Evolutionary conservation across 352 stramenopile species (phyloP).

Genomic region (Globisporangium paddicum): DNA sequence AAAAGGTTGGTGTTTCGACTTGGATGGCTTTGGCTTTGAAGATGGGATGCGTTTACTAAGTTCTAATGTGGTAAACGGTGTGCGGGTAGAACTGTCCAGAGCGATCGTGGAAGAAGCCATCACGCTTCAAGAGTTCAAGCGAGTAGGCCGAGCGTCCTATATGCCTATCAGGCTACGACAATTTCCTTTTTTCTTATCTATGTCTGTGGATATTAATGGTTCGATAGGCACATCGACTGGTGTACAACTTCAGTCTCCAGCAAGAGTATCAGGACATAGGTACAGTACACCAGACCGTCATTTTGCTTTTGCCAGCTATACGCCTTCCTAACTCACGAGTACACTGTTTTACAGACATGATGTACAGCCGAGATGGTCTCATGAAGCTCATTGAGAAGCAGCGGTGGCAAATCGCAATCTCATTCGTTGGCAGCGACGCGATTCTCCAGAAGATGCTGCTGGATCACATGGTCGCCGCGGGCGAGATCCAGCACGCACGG

Average conservation of each 20-base stretch:
- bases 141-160: slow-evolving; percentile 10
- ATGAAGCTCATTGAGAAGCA: slow-evolving; percentile 58
- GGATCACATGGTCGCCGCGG: slow-evolving; percentile 31
- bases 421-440: slow-evolving; percentile 52
- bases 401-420: slow-evolving; percentile 56
- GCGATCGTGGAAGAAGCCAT: slow-evolving; percentile 51
- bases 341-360: slow-evolving; percentile 22
- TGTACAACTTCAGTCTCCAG: slow-evolving; percentile 49
- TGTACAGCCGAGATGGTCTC: slow-evolving; percentile 58
- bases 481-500: slow-evolving; percentile 25
- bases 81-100: slow-evolving; percentile 22
- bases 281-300: not conserved
- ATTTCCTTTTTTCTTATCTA: too few relatives aligned
- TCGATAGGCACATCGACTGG: slow-evolving; percentile 48
- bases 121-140: slow-evolving; percentile 48
- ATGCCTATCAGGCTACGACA: not conserved
- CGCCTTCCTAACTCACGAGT: not conserved
- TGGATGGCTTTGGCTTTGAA: not conserved
- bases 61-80: too few relatives aligned
- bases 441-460: slow-evolving; percentile 49
- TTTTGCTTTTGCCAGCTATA: not conserved
- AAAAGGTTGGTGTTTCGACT: too few relatives aligned
- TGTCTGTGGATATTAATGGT: too few relatives aligned
- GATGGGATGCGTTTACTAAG: too few relatives aligned
- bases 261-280: slow-evolving; percentile 52